Evolutionary conservation across 176 grass and related monocot species (phyloP), one percentile per base, ranked within the genome.

Genomic region (Tillandsia leiboldiana): DNA sequence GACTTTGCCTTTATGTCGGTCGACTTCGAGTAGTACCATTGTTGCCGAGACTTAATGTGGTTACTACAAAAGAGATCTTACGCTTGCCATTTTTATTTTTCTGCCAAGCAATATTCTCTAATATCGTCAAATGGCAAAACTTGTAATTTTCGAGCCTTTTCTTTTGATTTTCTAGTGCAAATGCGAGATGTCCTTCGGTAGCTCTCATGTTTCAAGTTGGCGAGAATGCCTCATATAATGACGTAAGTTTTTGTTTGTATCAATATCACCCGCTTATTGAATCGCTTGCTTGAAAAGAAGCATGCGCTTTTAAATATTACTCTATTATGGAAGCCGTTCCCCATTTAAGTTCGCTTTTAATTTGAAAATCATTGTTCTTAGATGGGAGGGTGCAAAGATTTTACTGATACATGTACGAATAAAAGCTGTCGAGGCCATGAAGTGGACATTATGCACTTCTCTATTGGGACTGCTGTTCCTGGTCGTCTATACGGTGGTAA

Each of bases 131-230:
- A 53, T 53, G 15, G 49, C 22, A 53, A 11, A 11, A 52, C 3
- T 8, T 71, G 69, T 11, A 12, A 53, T 65, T 58, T 57, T 54
- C 66, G 12, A 17, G 2, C 13, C 29, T 24, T 85, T 70, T 42
- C 20, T 61, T 74, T 90, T 48, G 49, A 66, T 27, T 70, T 65
- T 82, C 62, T 82, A 99, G 94, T 8, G 72, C 90, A 71, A 82
- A 27, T 68, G 66, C 48, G 0, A 75, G 88, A 65, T 99, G 94
- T 64, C 94, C 94, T 75, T 99, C 89, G 73, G 89, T 93, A 71
- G 89, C 94, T 93, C 89, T 99, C 75, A 99, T 99, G 94, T 99
- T 99, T 84, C 89, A 92, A 99, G 82, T 93, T 79, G 94, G 94
- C 81, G 89, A 82, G 64, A 84, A 88, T 51, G 94, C 94, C 11